Base-by-base conservation (phyloP, 2,329 filamentous ascomycete species). In the Epichloe gansuensis region DNA sequence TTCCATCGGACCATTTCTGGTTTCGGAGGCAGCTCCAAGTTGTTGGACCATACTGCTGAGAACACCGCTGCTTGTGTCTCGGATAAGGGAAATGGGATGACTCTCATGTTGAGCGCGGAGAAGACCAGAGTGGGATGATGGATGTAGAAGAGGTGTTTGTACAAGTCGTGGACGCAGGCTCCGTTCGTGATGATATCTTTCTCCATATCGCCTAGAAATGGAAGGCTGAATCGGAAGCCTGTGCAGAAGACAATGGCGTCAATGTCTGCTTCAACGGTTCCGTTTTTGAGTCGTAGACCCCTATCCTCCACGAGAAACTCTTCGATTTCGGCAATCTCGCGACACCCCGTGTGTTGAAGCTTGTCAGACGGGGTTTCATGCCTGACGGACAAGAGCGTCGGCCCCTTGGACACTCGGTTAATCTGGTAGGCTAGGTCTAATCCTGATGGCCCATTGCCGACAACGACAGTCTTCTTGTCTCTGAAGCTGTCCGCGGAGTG, bases 201-300 rank as follows among this genome's bases (percentile, higher is more conserved):
- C 13, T 69, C 60, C 4, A 78, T 57, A 2, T 68, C 63, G 12
- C 65, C 63, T 4, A 84, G 64, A 61, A 95, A 96, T 0, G 89
- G 89, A 53, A 85, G 86, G 5, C 84, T 82, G 68, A 87, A 95
- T 52, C 95, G 78, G 61, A 94, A 97, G 0, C 91, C 91, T 0
- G 91, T 96, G 64, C 87, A 90, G 66, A 91, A 96, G 31, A 97
- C 64, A 5, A 96, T 71, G 1, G 80, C 77, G 61, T 96, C 90
- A 52, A 97, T 68, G 36, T 82, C 71, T 3, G 69, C 69, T 61
- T 89, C 85, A 9, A 84, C 62, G 0, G 72, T 73, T 2, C 84
- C 85, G 60, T 88, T 75, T 41, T 74, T 72, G 56, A 94, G 87
- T 35, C 76, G 72, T 2, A 93, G 75, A 3, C 77, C 81, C 55